phyloP scores from a whole-genome alignment of 2,329 filamentous ascomycete species.

The Pseudocercospora ulei region DNA sequence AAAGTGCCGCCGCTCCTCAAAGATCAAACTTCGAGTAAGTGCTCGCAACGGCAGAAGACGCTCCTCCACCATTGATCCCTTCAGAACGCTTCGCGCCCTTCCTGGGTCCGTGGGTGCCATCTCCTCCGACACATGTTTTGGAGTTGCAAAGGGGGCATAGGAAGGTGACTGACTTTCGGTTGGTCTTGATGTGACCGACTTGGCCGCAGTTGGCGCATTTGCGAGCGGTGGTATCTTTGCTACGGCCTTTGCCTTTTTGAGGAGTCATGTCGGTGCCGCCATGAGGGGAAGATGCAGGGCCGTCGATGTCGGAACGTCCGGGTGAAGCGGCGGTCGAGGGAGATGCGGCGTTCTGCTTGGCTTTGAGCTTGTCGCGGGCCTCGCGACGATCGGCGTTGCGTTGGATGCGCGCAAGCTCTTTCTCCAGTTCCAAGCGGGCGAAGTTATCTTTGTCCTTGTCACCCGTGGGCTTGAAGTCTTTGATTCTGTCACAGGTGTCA shows the following conservation, averaged over 20 bases:
- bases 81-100: constrained; percentile 11
- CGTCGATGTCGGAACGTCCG: constrained; percentile 42
- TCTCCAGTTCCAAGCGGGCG: constrained; percentile 50
- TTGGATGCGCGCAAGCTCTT: constrained; percentile 72
- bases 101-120: constrained; percentile 18
- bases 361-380: constrained; percentile 80
- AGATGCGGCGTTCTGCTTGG: constrained; percentile 38
- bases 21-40: constrained; percentile 21
- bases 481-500: constrained; percentile 1
- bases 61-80: constrained; percentile 16
- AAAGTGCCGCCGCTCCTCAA: constrained; percentile 13
- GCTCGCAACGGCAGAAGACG: constrained; percentile 15
- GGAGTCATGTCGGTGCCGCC: constrained; percentile 22
- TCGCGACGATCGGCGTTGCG: constrained; percentile 86
- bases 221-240: constrained; percentile 60
- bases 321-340: constrained; percentile 38
- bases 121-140: constrained; percentile 14
- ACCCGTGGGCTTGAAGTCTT: constrained; percentile 50
- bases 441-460: constrained; percentile 57
- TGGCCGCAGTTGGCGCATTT: constrained; percentile 98
- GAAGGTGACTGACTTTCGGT: constrained; percentile 69
- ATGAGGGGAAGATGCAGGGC: constrained; percentile 29
- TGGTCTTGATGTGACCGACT: constrained; percentile 96
- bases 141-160: constrained; percentile 16
- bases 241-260: constrained; percentile 34